A percentile compares a stretch with the other conserved stretches of the same genome.
phyloP scores from a whole-genome alignment of 768 basidiomycete genomes.

The Lentinula detonsa region DNA sequence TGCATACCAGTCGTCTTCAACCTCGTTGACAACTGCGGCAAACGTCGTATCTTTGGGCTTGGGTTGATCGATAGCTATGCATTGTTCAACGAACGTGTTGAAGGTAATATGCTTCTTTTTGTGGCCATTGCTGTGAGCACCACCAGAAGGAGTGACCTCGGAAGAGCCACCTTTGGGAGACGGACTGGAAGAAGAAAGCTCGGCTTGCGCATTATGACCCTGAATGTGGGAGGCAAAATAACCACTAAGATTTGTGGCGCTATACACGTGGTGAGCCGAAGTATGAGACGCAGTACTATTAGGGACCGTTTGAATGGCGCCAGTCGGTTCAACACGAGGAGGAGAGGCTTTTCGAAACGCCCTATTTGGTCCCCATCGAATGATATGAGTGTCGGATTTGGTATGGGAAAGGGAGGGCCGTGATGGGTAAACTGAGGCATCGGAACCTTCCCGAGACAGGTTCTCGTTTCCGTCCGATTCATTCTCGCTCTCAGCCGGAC shows the following conservation, averaged over 20 bases:
- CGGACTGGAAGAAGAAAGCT: constrained; percentile 6
- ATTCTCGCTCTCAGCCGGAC: constrained; percentile 49
- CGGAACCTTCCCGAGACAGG: neutral
- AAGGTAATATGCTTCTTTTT: constrained; percentile 87
- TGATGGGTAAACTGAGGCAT: constrained; percentile 9
- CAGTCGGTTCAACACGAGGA: constrained; percentile 49
- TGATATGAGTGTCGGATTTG: constrained; percentile 84
- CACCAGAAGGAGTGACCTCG: constrained; percentile 16
- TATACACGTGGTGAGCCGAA: constrained; percentile 5
- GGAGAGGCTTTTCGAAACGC: constrained; percentile 56
- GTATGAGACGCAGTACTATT: neutral
- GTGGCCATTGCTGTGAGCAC: constrained; percentile 15
- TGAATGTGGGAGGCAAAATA: constrained; percentile 2
- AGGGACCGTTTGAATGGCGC: constrained; percentile 12
- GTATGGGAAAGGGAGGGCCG: constrained; percentile 72
- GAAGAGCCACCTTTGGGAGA: constrained; percentile 1
- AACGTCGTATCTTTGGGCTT: constrained; percentile 15
- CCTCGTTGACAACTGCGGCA: constrained; percentile 3
- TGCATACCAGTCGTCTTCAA: constrained; percentile 16
- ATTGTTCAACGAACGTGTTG: constrained; percentile 97
- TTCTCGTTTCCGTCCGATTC: constrained; percentile 30
- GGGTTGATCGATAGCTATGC: constrained; percentile 84
- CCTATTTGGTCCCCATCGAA: constrained; percentile 42
- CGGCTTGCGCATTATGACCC: neutral
- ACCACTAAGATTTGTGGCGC: constrained; percentile 2